Base-by-base conservation (phyloP, 495 filamentous ascomycete genomes). In the Penicillium fimorum region DNA sequence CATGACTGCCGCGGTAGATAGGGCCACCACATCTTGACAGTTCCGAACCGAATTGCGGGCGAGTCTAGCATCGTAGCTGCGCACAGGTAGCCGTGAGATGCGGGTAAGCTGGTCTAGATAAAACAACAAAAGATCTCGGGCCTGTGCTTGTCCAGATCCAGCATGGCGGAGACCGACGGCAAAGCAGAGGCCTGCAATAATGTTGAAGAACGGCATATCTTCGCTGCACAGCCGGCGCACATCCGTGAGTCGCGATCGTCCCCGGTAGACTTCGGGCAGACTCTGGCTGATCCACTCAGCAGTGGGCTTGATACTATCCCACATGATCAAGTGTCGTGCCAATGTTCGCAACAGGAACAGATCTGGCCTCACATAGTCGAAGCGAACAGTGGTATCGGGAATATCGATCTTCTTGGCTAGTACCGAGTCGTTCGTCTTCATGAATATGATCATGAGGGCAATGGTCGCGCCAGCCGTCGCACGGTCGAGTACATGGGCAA, bases 311-410 rank as follows among this genome's bases (percentile, higher is more conserved):
- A 97, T 96, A 47, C 84, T 76, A 56, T 87, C 86, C 94, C 94
- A 99, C 76, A 97, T 84, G 62, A 99, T 97, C 44, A 99, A 64
- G 68, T 96, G 88, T 65, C 86, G 86, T n/a, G 94, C 89, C 43
- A 97, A 76, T 0, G 92, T 96, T 13, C 94, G 86, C 13, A 99
- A 76, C 4, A 99, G 82, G 65, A 97, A 87, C 25, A 96, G 84
- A 71, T 99, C 94, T 1, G 94, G 93, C 13, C 94, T 84, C 22
- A 97, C 86, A 67, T 97, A 96, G 65, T 97, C 95, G 66, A 96
- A 96, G 49, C 96, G 89, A 53, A 92, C 79, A 15, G 87, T 75
- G 0, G 92, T 91, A 61, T 96, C 89, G 5, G 95, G 94, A 1
- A 97, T 84, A 67, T 97, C 91, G 37, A 99, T 87, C 74, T 96